A percentile compares a stretch with the other conserved stretches of the same genome.
These are phyloP conservation scores for Penstemon barbatus DNA, from an alignment of 257 asterid genomes.

Conservation along the genomic window DNA sequence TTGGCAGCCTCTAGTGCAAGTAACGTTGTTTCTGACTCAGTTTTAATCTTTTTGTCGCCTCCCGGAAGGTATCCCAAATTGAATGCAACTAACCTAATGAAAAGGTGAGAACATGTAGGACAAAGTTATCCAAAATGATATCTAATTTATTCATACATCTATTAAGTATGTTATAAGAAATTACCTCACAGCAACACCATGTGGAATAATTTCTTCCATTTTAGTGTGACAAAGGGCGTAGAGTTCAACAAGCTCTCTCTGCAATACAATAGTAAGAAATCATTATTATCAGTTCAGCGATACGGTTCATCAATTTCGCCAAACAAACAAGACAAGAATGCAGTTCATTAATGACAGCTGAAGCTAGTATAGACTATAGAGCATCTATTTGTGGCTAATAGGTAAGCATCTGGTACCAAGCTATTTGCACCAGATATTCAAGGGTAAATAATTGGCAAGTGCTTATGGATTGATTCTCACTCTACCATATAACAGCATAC, in stretches of 20 bases:
- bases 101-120: background rate
- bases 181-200: conserved; percentile 69
- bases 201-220: conserved; percentile 80
- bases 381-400: background rate
- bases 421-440: background rate
- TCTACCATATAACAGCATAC: background rate
- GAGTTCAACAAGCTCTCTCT: conserved; percentile 83
- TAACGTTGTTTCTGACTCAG: conserved; percentile 63
- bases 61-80: conserved; percentile 98
- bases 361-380: background rate
- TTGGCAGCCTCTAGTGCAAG: conserved; percentile 78
- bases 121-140: background rate
- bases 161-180: background rate
- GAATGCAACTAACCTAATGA: conserved; percentile 84
- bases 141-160: background rate
- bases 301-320: conserved; percentile 9
- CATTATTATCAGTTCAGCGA: conserved; percentile 1
- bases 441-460: too few species aligned
- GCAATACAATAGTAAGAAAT: conserved; percentile 31
- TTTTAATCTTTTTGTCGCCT: conserved; percentile 68
- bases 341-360: background rate
- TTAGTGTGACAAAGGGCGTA: conserved; percentile 76
- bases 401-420: background rate
- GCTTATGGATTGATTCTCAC: background rate
- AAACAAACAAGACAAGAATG: conserved; percentile 17